phyloP scores from a whole-genome alignment of 306 rosid genomes.

The Glycine soja region DNA sequence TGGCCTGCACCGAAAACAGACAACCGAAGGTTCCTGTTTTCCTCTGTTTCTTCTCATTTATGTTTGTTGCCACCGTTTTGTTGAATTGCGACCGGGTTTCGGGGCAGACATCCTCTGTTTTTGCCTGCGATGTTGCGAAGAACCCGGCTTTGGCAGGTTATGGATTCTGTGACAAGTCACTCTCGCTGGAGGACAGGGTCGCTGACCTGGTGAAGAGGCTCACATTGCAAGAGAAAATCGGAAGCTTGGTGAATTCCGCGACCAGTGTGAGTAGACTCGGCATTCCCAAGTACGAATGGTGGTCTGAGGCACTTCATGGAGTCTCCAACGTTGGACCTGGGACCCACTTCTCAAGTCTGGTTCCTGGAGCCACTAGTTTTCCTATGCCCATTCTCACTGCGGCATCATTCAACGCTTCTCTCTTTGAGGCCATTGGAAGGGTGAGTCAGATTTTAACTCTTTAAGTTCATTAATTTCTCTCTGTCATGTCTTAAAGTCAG shows the following conservation, averaged over 20 bases:
- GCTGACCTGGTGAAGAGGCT: conserved; percentile 77
- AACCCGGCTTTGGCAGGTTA: conserved; percentile 52
- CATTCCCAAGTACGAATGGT: conserved; percentile 89
- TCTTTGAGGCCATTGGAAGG: conserved; percentile 89
- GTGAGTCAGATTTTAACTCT: conserved; percentile 42
- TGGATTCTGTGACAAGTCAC: conserved; percentile 73
- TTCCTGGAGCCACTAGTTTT: conserved; percentile 92
- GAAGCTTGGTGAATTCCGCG: conserved; percentile 68
- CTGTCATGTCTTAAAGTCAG: neutral
- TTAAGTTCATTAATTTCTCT: neutral
- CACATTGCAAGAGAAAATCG: conserved; percentile 81
- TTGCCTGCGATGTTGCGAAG: conserved; percentile 66
- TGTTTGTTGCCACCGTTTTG: neutral
- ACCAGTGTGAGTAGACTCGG: conserved; percentile 77
- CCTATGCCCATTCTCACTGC: conserved; percentile 93
- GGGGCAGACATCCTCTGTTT: conserved; percentile 64
- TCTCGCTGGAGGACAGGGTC: conserved; percentile 61
- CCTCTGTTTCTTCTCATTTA: conserved; percentile 37
- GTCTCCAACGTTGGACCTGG: conserved; percentile 89
- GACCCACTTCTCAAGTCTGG: conserved; percentile 67
- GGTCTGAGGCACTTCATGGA: conserved; percentile 99
- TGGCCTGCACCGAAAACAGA: conserved; percentile 63
- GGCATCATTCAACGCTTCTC: conserved; percentile 88
- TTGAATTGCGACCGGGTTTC: conserved; percentile 41
- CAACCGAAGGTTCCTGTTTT: conserved; percentile 67